Percentiles rank a stretch among this genome's conserved stretches.
Conservation (phyloP, 768 basidiomycete genomes). For the Podaxis carcinomalis region DNA sequence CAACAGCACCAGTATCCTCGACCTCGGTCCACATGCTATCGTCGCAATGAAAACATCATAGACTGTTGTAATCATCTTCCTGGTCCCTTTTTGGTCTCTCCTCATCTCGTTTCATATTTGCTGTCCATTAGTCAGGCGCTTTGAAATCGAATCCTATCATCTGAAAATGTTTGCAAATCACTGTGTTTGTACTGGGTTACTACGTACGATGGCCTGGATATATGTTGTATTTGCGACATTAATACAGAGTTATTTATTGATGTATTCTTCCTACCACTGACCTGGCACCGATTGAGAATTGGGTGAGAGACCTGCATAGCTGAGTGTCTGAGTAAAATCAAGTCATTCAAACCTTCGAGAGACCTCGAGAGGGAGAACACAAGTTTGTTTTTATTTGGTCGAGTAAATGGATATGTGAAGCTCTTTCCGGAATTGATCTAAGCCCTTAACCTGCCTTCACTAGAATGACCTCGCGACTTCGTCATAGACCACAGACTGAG, state of each 20-base stretch:
- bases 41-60: neutral
- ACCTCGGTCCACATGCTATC: neutral
- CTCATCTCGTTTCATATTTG: neutral
- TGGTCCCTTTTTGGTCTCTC: neutral
- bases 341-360: neutral
- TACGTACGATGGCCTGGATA: neutral
- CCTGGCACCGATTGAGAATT: too few species aligned
- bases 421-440: neutral
- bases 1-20: neutral
- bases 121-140: slow-evolving; percentile 3
- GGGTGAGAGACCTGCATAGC: too few species aligned
- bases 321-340: neutral
- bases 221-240: slow-evolving; percentile 3
- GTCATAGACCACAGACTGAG: slow-evolving; percentile 62
- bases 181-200: neutral
- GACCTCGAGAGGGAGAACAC: neutral
- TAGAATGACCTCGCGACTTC: slow-evolving; percentile 55
- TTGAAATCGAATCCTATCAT: neutral
- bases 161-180: neutral
- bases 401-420: neutral
- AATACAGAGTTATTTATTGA: slow-evolving; percentile 9
- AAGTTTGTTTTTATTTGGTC: slow-evolving; percentile 6
- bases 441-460: neutral
- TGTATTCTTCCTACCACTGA: neutral
- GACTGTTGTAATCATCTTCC: neutral